phyloP scores from a whole-genome alignment of 768 basidiomycete species.

The Pilatotrama ljubarskyi region DNA sequence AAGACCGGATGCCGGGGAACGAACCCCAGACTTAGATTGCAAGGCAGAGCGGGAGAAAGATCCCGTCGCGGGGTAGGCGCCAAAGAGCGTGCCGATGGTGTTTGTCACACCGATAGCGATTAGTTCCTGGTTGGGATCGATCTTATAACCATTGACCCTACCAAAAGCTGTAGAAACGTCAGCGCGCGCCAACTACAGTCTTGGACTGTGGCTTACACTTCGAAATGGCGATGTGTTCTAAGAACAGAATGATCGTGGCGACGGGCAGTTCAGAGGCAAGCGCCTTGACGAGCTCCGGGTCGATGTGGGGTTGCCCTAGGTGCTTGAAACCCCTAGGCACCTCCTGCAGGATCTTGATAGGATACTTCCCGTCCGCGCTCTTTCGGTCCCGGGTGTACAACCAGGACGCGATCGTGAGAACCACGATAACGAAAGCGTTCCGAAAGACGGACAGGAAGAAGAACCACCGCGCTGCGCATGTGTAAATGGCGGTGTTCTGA shows the following conservation, averaged over 20 bases:
- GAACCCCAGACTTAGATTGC: constrained; percentile 92
- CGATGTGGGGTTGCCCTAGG: constrained; percentile 47
- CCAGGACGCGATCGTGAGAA: constrained; percentile 87
- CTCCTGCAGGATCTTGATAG: constrained; percentile 77
- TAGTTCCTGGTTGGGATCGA: constrained; percentile 89
- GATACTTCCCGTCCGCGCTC: constrained; percentile 60
- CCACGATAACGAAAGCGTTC: constrained; percentile 82
- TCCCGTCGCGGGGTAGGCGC: constrained; percentile 92
- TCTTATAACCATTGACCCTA: constrained; percentile 90
- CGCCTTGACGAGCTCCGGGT: constrained; percentile 54
- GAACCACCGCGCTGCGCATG: constrained; percentile 56
- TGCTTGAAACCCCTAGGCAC: constrained; percentile 83
- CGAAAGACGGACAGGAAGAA: constrained; percentile 77
- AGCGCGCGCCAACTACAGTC: not conserved
- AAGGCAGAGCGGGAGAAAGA: constrained; percentile 96
- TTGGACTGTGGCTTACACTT: constrained; percentile 58
- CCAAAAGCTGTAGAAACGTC: constrained; percentile 70
- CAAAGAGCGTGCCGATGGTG: constrained; percentile 84
- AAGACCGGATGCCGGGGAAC: constrained; percentile 88
- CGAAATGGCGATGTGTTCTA: constrained; percentile 94
- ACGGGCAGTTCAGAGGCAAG: constrained; percentile 75
- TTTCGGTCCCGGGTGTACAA: constrained; percentile 68
- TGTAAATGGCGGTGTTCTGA: not conserved
- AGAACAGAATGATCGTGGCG: constrained; percentile 81
- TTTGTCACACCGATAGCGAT: constrained; percentile 98